Evolutionary conservation across 768 basidiomycete species (phyloP).

Genomic region (Lactifluus subvellereus): DNA sequence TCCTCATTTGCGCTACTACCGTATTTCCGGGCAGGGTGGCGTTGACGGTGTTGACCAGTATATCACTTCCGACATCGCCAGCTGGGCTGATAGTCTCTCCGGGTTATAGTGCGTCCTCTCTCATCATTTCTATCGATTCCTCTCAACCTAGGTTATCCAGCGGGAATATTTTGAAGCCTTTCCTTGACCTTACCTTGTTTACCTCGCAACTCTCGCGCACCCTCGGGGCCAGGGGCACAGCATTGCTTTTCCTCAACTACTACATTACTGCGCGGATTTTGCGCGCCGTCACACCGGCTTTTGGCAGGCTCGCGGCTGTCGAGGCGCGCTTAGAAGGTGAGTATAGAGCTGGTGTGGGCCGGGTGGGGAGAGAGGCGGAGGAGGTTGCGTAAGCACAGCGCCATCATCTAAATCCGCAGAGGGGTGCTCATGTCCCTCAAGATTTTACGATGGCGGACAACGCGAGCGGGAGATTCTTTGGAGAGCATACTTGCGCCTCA

Average conservation of each 20-base stretch:
- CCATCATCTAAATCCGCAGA: neutral
- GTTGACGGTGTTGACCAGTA: conserved; percentile 82
- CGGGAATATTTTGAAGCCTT: conserved; percentile 90
- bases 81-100: conserved; percentile 81
- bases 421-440: conserved; percentile 29
- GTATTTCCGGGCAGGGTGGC: conserved; percentile 33
- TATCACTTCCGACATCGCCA: conserved; percentile 86
- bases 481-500: conserved; percentile 69
- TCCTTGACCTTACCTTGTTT: conserved; percentile 86
- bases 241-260: conserved; percentile 77
- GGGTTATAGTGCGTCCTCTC: conserved; percentile 72
- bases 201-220: conserved; percentile 86
- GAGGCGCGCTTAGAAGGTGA: conserved; percentile 90
- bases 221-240: conserved; percentile 78
- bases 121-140: neutral
- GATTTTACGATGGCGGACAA: conserved; percentile 87
- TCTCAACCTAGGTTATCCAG: conserved; percentile 35
- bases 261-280: conserved; percentile 80
- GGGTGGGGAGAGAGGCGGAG: conserved; percentile 85
- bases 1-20: conserved; percentile 68
- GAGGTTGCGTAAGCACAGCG: conserved; percentile 71
- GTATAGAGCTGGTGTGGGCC: conserved; percentile 78
- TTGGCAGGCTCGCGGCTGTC: conserved; percentile 81
- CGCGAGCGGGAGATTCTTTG: conserved; percentile 80
- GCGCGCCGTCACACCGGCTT: conserved; percentile 83